A percentile compares a stretch with the other conserved stretches of the same genome.
Evolutionary conservation across 2,329 filamentous ascomycete genomes (phyloP).

Genomic region (Rutstroemia sydowiana): DNA sequence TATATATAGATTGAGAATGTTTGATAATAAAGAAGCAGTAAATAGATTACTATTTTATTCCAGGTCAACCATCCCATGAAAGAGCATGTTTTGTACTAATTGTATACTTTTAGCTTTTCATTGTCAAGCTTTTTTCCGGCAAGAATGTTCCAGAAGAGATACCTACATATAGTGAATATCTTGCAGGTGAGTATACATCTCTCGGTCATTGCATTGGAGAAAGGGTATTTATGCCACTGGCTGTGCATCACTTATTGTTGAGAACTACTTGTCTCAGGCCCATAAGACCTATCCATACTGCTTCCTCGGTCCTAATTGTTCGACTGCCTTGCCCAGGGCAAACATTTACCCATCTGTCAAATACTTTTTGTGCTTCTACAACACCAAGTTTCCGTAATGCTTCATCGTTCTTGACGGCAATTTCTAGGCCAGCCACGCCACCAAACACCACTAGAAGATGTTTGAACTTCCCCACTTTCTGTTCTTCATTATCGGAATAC

Average conservation of each 20-base stretch:
- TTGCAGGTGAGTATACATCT: too few relatives aligned
- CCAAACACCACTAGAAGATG: conserved; percentile 76
- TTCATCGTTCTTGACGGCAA: conserved; percentile 56
- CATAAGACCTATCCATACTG: conserved; percentile 68
- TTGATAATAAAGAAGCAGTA: too few relatives aligned
- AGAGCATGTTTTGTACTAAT: too few relatives aligned
- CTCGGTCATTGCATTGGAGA: too few relatives aligned
- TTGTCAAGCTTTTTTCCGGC: too few relatives aligned
- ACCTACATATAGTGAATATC: too few relatives aligned
- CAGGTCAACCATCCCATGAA: too few relatives aligned
- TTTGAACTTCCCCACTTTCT: conserved; percentile 42
- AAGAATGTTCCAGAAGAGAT: too few relatives aligned
- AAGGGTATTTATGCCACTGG: background rate
- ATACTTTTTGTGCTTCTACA: conserved; percentile 58
- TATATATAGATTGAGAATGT: too few relatives aligned
- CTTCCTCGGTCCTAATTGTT: conserved; percentile 78
- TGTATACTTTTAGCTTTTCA: too few relatives aligned
- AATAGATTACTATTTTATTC: too few relatives aligned
- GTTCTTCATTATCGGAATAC: conserved; percentile 22
- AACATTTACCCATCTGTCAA: conserved; percentile 80
- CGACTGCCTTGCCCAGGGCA: conserved; percentile 74
- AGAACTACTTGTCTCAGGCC: conserved; percentile 51
- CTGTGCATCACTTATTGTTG: conserved; percentile 18
- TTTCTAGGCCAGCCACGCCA: conserved; percentile 72
- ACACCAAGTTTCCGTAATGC: conserved; percentile 51